Percentiles rank a stretch among this genome's conserved stretches.
phyloP scores from a whole-genome alignment of 163 green algal genomes.

The Volvox carteri region DNA sequence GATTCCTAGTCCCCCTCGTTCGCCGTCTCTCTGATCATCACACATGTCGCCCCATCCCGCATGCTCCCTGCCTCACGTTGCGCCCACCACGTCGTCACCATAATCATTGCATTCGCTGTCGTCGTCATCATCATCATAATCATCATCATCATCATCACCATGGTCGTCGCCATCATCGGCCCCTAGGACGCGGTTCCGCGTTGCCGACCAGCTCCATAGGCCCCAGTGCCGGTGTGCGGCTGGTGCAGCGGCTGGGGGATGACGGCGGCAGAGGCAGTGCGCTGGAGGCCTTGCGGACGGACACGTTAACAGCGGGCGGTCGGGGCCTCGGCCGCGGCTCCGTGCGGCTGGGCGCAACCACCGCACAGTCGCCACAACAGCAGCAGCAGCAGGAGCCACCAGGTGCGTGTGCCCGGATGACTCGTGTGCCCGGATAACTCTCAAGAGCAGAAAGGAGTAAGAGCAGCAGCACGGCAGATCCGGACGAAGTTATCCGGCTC shows the following conservation, averaged over 20 bases:
- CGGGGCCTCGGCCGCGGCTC: conserved; percentile 37
- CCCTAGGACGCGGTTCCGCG: neutral
- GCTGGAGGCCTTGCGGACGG: conserved; percentile 37
- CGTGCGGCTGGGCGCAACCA: conserved; percentile 1
- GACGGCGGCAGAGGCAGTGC: conserved; percentile 1
- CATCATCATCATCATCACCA: no score
- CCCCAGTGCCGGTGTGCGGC: neutral
- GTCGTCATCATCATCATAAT: no score
- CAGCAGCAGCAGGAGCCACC: no score
- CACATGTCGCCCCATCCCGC: neutral
- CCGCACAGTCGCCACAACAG: neutral
- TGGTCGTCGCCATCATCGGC: no score
- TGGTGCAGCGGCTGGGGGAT: conserved; percentile 52
- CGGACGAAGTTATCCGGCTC: no score
- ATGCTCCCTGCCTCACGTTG: neutral
- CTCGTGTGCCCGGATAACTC: no score
- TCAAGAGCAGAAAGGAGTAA: no score
- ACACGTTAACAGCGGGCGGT: neutral
- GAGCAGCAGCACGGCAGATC: no score
- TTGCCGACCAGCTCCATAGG: neutral
- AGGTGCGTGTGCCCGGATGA: conserved; percentile 12
- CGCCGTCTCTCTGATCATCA: neutral
- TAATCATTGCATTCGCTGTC: no score
- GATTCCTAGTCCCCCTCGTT: neutral
- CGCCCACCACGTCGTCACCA: no score